Evolutionary conservation across 345 rosid species (phyloP).

Genomic region (Linum usitatissimum): DNA sequence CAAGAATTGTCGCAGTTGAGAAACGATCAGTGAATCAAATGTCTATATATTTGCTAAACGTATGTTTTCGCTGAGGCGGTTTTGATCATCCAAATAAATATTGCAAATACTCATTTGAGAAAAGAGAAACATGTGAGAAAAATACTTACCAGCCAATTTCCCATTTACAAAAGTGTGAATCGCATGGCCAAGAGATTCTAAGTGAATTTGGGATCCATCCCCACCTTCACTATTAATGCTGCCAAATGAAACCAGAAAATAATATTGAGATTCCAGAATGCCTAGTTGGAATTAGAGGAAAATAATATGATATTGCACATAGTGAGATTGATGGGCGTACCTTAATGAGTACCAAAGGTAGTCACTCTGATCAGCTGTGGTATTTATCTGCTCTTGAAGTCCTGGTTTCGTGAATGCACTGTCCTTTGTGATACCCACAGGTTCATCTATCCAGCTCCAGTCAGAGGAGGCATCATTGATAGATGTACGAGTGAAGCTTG

Average conservation of each 20-base stretch:
- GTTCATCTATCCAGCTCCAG: slow-evolving; percentile 82
- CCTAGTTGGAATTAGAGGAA: not conserved
- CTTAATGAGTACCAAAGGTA: slow-evolving; percentile 89
- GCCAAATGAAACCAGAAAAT: slow-evolving; percentile 13
- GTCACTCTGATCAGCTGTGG: slow-evolving; percentile 77
- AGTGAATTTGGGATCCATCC: slow-evolving; percentile 67
- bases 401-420: slow-evolving; percentile 55
- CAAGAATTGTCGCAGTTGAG: slow-evolving; percentile 2
- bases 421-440: slow-evolving; percentile 63
- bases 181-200: slow-evolving; percentile 76
- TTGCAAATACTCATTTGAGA: too few relatives aligned
- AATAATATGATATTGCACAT: not conserved
- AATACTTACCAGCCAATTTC: slow-evolving; percentile 53
- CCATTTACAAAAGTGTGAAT: slow-evolving; percentile 74
- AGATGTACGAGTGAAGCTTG: slow-evolving; percentile 39
- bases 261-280: not conserved
- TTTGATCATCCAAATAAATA: too few relatives aligned
- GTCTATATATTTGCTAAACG: not conserved
- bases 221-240: slow-evolving; percentile 41
- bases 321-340: slow-evolving; percentile 25
- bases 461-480: slow-evolving; percentile 32
- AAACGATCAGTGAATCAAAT: not conserved
- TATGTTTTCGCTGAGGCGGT: too few relatives aligned
- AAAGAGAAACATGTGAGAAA: too few relatives aligned
- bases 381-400: slow-evolving; percentile 74